phyloP scores from a whole-genome alignment of 2,329 filamentous ascomycete genomes.

The Alternaria arborescens region DNA sequence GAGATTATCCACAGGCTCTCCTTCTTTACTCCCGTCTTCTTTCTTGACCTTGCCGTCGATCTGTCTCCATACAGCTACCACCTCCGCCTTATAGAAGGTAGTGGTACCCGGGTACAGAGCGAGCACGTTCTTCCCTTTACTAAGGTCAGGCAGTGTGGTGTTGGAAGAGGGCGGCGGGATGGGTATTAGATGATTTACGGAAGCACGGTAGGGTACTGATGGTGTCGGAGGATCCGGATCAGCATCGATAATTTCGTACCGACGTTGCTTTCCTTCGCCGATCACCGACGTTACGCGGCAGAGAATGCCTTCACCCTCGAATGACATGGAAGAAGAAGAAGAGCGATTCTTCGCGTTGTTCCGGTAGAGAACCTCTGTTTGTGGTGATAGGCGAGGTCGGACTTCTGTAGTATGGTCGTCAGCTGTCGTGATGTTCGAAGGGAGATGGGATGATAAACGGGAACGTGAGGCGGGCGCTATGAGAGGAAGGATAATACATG shows the following conservation, averaged over 20 bases:
- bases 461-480: slow-evolving; percentile 4
- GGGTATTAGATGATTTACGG: slow-evolving; percentile 56
- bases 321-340: slow-evolving; percentile 28
- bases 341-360: slow-evolving; percentile 55
- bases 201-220: slow-evolving; percentile 54
- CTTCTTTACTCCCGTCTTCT: slow-evolving; percentile 54
- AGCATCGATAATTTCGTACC: slow-evolving; percentile 62
- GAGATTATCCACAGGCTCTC: slow-evolving; percentile 50
- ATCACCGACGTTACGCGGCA: slow-evolving; percentile 62
- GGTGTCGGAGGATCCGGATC: slow-evolving; percentile 55
- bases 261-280: slow-evolving; percentile 62
- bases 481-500: slow-evolving; percentile 10
- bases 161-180: slow-evolving; percentile 56
- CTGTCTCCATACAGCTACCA: slow-evolving; percentile 54
- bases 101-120: slow-evolving; percentile 62
- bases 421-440: slow-evolving; percentile 3
- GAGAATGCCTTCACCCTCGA: slow-evolving; percentile 61
- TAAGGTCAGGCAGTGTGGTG: slow-evolving; percentile 52
- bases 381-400: slow-evolving; percentile 46
- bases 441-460: neutral
- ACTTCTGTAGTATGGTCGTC: slow-evolving; percentile 21
- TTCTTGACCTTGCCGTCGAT: slow-evolving; percentile 43
- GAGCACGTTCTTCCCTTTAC: slow-evolving; percentile 55
- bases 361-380: slow-evolving; percentile 61
- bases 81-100: slow-evolving; percentile 63